phyloP scores from a whole-genome alignment of 2,329 filamentous ascomycete genomes.

The Emergomyces orientalis region DNA sequence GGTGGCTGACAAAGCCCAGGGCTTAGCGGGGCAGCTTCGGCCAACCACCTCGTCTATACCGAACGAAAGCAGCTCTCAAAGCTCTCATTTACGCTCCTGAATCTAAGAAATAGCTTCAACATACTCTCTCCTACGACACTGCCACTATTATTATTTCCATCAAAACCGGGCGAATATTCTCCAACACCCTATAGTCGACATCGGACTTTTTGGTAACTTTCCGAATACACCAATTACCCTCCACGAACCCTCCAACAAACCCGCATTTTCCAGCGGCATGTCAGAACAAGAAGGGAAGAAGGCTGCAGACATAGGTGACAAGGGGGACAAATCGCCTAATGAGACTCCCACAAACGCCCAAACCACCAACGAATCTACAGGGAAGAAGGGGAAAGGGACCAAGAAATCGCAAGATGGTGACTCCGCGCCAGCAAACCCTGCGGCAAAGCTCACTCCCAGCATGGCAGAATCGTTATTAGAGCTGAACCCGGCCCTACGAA shows the following conservation, averaged over 20 bases:
- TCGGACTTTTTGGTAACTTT: neutral
- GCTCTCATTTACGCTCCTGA: neutral
- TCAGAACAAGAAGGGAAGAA: neutral
- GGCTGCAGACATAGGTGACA: neutral
- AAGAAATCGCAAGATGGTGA: constrained; percentile 23
- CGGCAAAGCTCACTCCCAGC: constrained; percentile 29
- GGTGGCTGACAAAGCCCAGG: neutral
- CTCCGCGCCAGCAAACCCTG: constrained; percentile 18
- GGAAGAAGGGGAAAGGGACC: constrained; percentile 16
- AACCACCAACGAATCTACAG: constrained; percentile 5
- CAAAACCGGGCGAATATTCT: neutral
- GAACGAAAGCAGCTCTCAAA: no score
- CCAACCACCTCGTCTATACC: no score
- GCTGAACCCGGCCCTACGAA: constrained; percentile 54
- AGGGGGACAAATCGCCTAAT: neutral
- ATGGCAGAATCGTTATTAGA: constrained; percentile 35
- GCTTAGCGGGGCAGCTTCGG: neutral
- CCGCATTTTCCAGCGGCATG: neutral
- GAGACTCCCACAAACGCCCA: neutral
- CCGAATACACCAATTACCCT: neutral
- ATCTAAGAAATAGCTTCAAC: neutral
- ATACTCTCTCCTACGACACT: neutral
- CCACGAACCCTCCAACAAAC: neutral
- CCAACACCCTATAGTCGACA: neutral
- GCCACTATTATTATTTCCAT: neutral